These are phyloP conservation scores for Talaromyces thailandensis DNA, from an alignment of 495 filamentous ascomycete species.

Conservation along the genomic window DNA sequence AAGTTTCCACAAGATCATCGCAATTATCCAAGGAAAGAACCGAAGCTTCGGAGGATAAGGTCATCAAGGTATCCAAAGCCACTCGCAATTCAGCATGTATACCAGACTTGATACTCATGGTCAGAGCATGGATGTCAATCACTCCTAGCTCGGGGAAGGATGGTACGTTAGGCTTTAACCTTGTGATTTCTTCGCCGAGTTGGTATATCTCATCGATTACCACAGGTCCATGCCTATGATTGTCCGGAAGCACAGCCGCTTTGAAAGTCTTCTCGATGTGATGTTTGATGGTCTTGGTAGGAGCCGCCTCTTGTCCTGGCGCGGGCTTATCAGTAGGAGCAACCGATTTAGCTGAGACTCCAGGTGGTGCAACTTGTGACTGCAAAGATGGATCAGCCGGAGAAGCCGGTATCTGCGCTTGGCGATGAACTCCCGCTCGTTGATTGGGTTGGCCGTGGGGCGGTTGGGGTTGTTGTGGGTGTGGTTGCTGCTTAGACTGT, in stretches of 20 bases:
- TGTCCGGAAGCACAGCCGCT: conserved; percentile 48
- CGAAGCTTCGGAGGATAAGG: conserved; percentile 55
- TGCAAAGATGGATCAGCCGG: conserved; percentile 20
- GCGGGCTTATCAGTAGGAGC: conserved; percentile 31
- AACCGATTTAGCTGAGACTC: conserved; percentile 31
- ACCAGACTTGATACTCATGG: conserved; percentile 83
- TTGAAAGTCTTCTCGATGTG: conserved; percentile 39
- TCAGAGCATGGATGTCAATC: conserved; percentile 87
- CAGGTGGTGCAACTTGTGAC: neutral
- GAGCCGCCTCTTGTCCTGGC: conserved; percentile 29
- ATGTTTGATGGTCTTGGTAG: conserved; percentile 38
- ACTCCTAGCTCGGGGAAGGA: conserved; percentile 68
- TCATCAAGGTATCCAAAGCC: conserved; percentile 75
- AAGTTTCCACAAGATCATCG: conserved; percentile 78
- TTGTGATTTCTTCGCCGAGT: conserved; percentile 53
- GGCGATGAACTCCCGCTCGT: conserved; percentile 27
- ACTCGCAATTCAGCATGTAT: conserved; percentile 80
- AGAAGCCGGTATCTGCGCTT: conserved; percentile 26
- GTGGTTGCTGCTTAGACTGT: conserved; percentile 17
- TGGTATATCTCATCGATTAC: conserved; percentile 50
- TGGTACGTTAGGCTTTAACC: conserved; percentile 64
- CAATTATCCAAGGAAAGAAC: conserved; percentile 62
- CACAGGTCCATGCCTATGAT: conserved; percentile 56
- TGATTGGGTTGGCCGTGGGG: conserved; percentile 14
- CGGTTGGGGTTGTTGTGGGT: conserved; percentile 19